Base-by-base conservation (phyloP, 306 rosid species). In the Coriaria nepalensis region DNA sequence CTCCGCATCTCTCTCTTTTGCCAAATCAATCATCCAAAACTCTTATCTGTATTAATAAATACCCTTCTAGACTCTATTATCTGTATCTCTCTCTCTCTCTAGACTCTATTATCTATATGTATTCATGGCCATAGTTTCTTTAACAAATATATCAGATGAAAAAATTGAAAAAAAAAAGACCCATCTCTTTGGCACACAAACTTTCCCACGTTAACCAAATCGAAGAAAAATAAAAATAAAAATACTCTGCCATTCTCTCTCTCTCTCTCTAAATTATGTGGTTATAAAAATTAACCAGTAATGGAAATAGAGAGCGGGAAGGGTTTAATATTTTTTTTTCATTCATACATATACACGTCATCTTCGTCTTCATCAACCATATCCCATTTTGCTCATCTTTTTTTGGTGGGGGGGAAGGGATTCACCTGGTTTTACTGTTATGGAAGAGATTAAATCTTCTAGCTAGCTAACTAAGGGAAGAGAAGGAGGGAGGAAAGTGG, bases 201-300 rank as follows among this genome's bases (percentile, higher is more conserved):
- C 78, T 82, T 85, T 85, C 86, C 94, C 80, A 82, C 94, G 87
- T 92, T 92, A 82, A 83, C 79, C 66, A 92, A 79, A 92, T 85
- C 96, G 94, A 92, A 20, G 29, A 20, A 20, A 20, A 20, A 20
- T 1, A 20, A 20, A 20, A 20, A 1, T 20, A 92, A 86, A 85
- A 74, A 49, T 66, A 60, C 44, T 45, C 69, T 67, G 38, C 37
- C 35, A 50, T 65, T 52, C 53, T 63, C 56, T 58, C 61, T 37
- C 9, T 5, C 36, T 9, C 40, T 14, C 7, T 43, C 44, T 49
- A 40, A 38, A 20, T 20, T 20, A 20, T 20, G 29, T 20, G 29
- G 29, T 20, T 40, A 53, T 56, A 52, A 67, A 57, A 49, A 63
- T 69, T 53, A 56, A 67, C 82, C 82, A 52, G 52, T 60, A 74